Evolutionary conservation across 2,329 filamentous ascomycete species (phyloP).

Genomic region (Colletotrichum sp.): DNA sequence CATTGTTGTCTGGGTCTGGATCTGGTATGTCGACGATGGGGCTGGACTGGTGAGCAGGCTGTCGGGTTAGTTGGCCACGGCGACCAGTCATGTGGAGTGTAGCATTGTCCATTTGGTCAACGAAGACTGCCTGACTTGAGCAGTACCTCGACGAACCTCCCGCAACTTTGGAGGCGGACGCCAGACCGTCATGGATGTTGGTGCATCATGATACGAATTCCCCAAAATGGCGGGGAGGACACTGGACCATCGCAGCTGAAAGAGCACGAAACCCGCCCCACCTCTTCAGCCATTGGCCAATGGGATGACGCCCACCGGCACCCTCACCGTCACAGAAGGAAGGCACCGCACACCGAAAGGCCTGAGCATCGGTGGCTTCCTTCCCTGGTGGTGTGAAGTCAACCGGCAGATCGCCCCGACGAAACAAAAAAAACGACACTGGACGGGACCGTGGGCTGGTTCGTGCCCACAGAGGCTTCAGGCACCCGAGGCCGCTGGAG

Average conservation of each 20-base stretch:
- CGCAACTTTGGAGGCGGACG: not conserved
- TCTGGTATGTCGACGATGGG: slow-evolving; percentile 9
- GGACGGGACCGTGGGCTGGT: not conserved
- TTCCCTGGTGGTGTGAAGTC: not conserved
- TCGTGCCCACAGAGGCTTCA: not conserved
- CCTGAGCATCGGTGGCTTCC: not conserved
- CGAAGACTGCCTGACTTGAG: not conserved
- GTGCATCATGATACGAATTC: not conserved
- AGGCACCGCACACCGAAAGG: not conserved
- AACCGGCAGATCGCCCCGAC: not conserved
- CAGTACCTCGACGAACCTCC: not conserved
- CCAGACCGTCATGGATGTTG: not conserved
- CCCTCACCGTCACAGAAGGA: not conserved
- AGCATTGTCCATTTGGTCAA: slow-evolving; percentile 12
- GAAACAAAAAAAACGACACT: not conserved
- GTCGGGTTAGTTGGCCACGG: slow-evolving; percentile 7
- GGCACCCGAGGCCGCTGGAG: not conserved
- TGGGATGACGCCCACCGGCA: not conserved
- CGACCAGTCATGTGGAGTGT: not conserved
- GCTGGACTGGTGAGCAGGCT: not conserved
- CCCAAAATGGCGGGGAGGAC: not conserved
- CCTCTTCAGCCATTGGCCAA: not conserved
- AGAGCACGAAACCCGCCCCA: not conserved
- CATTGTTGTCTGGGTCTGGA: not conserved
- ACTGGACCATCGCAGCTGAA: not conserved